A percentile compares a stretch with the other conserved stretches of the same genome.
phyloP scores from a whole-genome alignment of 148 eudicot species.

The Rhododendron vialii region DNA sequence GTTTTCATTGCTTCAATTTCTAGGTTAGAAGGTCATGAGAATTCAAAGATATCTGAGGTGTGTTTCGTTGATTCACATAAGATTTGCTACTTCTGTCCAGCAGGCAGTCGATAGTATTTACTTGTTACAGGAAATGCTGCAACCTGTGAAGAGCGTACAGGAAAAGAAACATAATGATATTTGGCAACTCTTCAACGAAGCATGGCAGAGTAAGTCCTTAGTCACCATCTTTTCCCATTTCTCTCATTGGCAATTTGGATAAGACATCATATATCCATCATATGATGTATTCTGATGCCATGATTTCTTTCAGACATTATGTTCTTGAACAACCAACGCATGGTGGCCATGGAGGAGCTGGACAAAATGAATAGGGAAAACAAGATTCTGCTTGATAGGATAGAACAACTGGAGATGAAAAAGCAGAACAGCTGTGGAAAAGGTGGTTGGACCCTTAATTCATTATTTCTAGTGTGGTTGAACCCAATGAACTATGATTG shows the following conservation, averaged over 20 bases:
- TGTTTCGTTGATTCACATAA: not conserved
- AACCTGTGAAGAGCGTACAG: conserved; percentile 19
- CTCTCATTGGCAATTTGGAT: not conserved
- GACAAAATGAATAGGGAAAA: conserved; percentile 41
- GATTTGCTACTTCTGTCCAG: conserved; percentile 6
- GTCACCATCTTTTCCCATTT: not conserved
- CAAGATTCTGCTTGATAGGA: conserved; percentile 31
- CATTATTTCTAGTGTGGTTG: conserved; percentile 3
- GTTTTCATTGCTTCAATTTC: not conserved
- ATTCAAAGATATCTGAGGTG: conserved; percentile 29
- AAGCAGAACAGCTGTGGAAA: conserved; percentile 17
- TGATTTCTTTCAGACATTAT: conserved; percentile 40
- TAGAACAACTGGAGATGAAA: conserved; percentile 38
- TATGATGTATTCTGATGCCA: conserved; percentile 7
- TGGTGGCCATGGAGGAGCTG: conserved; percentile 49
- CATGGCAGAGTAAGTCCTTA: conserved; percentile 46
- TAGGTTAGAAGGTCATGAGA: conserved; percentile 30
- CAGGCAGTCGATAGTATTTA: not conserved
- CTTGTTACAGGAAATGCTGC: conserved; percentile 20
- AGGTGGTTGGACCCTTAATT: conserved; percentile 23
- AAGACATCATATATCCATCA: not conserved
- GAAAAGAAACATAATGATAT: conserved; percentile 34
- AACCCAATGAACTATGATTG: conserved; percentile 1
- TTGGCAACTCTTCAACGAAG: conserved; percentile 59
- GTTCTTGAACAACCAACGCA: conserved; percentile 50